Conservation (phyloP, 2,329 filamentous ascomycete genomes). For the Cordyceps farinosa region DNA sequence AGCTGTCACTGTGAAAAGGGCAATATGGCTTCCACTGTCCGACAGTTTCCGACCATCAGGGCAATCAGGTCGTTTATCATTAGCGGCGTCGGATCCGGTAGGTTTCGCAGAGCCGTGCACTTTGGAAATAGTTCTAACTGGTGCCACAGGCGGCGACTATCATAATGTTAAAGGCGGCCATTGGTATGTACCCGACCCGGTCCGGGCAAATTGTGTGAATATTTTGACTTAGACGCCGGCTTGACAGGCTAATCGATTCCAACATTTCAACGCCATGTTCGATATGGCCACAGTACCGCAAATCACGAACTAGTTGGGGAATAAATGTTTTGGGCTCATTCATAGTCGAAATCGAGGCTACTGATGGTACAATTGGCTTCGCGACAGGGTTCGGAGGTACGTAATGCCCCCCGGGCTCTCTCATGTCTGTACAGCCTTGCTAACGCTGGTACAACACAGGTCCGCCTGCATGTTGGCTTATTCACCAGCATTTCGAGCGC, state of each 20-base stretch:
- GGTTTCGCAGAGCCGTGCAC: background rate
- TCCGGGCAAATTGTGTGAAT: background rate
- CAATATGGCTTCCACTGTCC: slow-evolving; percentile 45
- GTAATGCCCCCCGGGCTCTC: slow-evolving; percentile 13
- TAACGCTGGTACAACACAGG: slow-evolving; percentile 39
- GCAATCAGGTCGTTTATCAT: slow-evolving; percentile 70
- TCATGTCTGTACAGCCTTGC: background rate
- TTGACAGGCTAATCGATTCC: slow-evolving; percentile 78
- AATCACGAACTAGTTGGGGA: slow-evolving; percentile 86
- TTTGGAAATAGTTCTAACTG: slow-evolving; percentile 19
- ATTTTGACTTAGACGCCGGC: background rate
- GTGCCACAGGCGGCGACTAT: slow-evolving; percentile 68
- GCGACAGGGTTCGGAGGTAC: slow-evolving; percentile 85
- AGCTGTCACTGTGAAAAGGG: background rate
- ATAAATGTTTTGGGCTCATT: slow-evolving; percentile 95
- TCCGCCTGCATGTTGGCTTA: slow-evolving; percentile 89
- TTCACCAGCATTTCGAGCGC: slow-evolving; percentile 88
- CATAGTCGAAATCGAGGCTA: slow-evolving; percentile 82
- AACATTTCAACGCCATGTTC: slow-evolving; percentile 93
- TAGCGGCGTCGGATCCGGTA: slow-evolving; percentile 35
- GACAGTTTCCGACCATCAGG: slow-evolving; percentile 70
- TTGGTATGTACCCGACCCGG: slow-evolving; percentile 47
- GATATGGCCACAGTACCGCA: slow-evolving; percentile 81
- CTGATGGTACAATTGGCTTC: slow-evolving; percentile 88
- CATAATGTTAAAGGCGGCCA: slow-evolving; percentile 82